phyloP scores from a whole-genome alignment of 805 yeast genomes.

The Lachancea mirantina region DNA sequence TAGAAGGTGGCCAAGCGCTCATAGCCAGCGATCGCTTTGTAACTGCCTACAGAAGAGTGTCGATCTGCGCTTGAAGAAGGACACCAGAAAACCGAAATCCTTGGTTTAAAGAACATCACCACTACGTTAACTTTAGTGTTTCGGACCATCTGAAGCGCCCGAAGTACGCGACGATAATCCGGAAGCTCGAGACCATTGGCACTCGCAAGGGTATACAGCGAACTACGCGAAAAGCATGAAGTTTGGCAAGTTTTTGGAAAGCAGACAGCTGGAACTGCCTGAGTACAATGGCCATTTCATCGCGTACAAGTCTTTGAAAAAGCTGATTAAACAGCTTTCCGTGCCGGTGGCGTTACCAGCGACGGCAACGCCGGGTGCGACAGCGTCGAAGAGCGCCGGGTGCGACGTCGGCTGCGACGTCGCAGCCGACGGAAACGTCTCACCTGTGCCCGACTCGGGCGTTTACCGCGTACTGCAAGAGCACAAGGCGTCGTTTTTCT shows the following conservation, averaged over 20 bases:
- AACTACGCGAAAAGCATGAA: slow-evolving; percentile 42
- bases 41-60: too few species aligned
- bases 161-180: too few species aligned
- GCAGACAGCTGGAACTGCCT: slow-evolving; percentile 88
- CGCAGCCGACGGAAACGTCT: slow-evolving; percentile 25
- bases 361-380: slow-evolving; percentile 2
- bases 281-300: slow-evolving; percentile 92
- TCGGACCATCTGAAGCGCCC: too few species aligned
- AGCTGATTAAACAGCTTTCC: slow-evolving; percentile 78
- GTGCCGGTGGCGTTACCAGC: slow-evolving; percentile 34
- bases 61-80: too few species aligned
- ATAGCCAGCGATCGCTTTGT: too few species aligned
- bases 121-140: too few species aligned
- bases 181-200: too few species aligned
- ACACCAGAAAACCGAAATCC: too few species aligned
- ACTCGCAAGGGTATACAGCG: too few species aligned
- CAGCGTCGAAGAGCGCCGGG: background rate
- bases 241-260: slow-evolving; percentile 92
- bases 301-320: slow-evolving; percentile 87
- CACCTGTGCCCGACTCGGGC: slow-evolving; percentile 34
- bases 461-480: slow-evolving; percentile 61
- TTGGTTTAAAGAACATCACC: too few species aligned
- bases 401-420: too few species aligned
- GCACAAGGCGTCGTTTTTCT: slow-evolving; percentile 81
- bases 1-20: too few species aligned